phyloP scores from a whole-genome alignment of 139 green algal genomes.

The Micromonas commoda region DNA sequence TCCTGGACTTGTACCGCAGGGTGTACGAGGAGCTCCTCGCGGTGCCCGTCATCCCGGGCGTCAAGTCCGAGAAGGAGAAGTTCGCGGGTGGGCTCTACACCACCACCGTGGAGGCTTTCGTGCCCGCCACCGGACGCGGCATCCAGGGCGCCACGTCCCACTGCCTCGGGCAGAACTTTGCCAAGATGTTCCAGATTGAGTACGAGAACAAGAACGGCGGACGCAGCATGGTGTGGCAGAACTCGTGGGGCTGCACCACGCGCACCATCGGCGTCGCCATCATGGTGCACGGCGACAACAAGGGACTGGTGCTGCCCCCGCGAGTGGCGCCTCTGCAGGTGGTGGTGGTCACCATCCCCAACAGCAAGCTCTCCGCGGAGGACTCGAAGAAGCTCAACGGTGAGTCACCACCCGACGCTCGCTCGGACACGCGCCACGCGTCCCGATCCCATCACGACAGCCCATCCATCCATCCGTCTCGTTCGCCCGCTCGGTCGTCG shows the following conservation, averaged over 20 bases:
- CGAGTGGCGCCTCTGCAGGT: constrained; percentile 72
- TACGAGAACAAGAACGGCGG: constrained; percentile 77
- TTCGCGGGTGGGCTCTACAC: constrained; percentile 96
- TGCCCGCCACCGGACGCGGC: constrained; percentile 82
- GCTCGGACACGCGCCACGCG: background rate
- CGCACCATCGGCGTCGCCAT: constrained; percentile 94
- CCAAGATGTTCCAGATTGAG: constrained; percentile 71
- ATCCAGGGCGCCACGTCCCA: constrained; percentile 94
- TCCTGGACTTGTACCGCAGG: constrained; percentile 84
- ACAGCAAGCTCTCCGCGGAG: constrained; percentile 57
- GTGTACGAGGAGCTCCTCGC: constrained; percentile 94
- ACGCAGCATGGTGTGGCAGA: constrained; percentile 84
- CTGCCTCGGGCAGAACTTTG: constrained; percentile 98
- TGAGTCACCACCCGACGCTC: constrained; percentile 7
- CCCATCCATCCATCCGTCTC: too few species aligned
- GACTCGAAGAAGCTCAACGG: constrained; percentile 46
- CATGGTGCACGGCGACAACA: constrained; percentile 97
- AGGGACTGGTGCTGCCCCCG: constrained; percentile 90
- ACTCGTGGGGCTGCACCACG: constrained; percentile 94
- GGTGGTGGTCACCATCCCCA: constrained; percentile 84
- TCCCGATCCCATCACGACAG: too few species aligned
- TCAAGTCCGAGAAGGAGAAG: constrained; percentile 93
- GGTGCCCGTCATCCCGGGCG: constrained; percentile 84
- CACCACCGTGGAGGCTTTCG: constrained; percentile 93
- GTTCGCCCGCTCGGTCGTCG: too few species aligned